Conservation (phyloP, 2,329 filamentous ascomycete genomes). For the Fusarium metavorans region DNA sequence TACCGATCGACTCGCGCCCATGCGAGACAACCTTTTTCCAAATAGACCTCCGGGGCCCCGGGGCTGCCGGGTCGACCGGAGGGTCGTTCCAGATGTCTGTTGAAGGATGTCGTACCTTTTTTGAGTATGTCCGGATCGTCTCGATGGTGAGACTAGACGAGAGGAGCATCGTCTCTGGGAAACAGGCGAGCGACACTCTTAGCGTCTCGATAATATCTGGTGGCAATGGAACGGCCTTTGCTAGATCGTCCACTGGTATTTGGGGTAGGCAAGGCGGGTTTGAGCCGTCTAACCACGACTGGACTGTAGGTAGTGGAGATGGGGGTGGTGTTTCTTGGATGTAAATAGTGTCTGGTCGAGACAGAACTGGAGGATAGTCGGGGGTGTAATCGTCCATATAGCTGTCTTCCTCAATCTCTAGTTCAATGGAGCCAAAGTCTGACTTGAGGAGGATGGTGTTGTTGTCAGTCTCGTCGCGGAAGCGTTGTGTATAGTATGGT, state of each 20-base stretch:
- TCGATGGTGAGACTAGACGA: conserved; percentile 68
- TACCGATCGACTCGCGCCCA: conserved; percentile 33
- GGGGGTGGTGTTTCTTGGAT: conserved; percentile 50
- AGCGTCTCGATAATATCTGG: conserved; percentile 67
- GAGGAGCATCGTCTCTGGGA: conserved; percentile 70
- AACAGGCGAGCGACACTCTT: conserved; percentile 65
- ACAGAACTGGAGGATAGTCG: conserved; percentile 5
- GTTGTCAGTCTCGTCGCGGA: conserved; percentile 35
- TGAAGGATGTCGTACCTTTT: conserved; percentile 61
- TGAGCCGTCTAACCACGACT: conserved; percentile 52
- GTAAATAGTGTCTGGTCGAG: conserved; percentile 42
- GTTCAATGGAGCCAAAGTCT: conserved; percentile 36
- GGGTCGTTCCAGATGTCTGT: conserved; percentile 39
- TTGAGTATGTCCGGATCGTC: conserved; percentile 68
- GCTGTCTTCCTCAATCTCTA: conserved; percentile 36
- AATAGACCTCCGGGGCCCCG: conserved; percentile 45
- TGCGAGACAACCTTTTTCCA: conserved; percentile 53
- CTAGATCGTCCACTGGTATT: conserved; percentile 50
- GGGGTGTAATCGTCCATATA: conserved; percentile 18
- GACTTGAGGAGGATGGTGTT: conserved; percentile 33
- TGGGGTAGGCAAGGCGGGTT: conserved; percentile 46
- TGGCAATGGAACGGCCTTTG: conserved; percentile 61
- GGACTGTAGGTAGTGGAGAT: conserved; percentile 51
- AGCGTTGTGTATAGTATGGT: conserved; percentile 16
- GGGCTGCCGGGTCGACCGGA: conserved; percentile 23